Evolutionary conservation across 2,329 filamentous ascomycete genomes (phyloP).

Genomic region (Stagonosporopsis tanaceti): DNA sequence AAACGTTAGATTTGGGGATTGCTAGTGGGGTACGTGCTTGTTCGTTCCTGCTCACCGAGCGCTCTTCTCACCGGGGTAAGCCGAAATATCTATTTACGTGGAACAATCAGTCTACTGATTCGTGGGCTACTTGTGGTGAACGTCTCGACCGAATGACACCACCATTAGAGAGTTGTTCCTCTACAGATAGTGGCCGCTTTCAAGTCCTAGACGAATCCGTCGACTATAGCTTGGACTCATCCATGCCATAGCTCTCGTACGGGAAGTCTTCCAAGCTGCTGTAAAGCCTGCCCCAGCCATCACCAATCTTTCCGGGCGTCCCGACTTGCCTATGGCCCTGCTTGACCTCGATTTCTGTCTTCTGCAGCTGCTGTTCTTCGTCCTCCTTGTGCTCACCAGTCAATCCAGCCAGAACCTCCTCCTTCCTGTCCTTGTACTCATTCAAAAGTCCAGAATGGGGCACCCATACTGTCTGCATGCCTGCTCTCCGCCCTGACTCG

Average conservation of each 20-base stretch:
- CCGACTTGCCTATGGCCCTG: constrained; percentile 54
- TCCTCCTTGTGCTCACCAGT: constrained; percentile 74
- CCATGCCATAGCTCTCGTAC: constrained; percentile 67
- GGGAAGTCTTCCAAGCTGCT: constrained; percentile 66
- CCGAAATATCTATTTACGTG: too few relatives aligned
- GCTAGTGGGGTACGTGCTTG: too few relatives aligned
- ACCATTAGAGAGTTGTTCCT: not conserved
- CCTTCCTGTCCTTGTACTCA: constrained; percentile 79
- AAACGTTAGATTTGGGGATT: too few relatives aligned
- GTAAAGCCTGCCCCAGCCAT: constrained; percentile 67
- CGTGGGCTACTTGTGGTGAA: not conserved
- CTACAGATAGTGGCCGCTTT: not conserved
- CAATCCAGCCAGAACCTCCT: constrained; percentile 81
- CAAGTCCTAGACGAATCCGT: not conserved
- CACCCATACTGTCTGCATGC: constrained; percentile 94
- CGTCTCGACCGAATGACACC: not conserved
- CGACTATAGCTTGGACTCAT: not conserved
- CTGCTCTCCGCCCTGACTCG: constrained; percentile 86
- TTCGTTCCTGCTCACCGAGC: too few relatives aligned
- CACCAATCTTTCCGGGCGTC: constrained; percentile 62
- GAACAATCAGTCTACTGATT: not conserved
- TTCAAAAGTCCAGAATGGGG: constrained; percentile 81
- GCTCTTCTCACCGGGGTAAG: too few relatives aligned
- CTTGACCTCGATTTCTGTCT: constrained; percentile 48
- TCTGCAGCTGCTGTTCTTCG: constrained; percentile 48